Conservation (phyloP, 148 eudicot genomes). For the Chenopodium formosanum region DNA sequence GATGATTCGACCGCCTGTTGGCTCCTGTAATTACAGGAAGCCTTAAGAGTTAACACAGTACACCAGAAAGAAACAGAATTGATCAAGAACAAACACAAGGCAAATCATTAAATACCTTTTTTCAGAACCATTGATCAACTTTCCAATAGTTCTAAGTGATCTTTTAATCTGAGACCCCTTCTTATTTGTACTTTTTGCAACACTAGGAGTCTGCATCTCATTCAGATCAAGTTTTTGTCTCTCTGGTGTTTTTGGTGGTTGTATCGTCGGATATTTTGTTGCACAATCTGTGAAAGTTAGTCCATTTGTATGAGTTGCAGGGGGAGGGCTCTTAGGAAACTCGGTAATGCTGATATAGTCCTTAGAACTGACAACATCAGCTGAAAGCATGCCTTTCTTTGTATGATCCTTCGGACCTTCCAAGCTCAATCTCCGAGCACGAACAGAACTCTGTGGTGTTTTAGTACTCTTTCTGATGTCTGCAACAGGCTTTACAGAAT, state of each 20-base stretch:
- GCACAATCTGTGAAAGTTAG: slow-evolving; percentile 35
- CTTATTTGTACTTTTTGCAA: slow-evolving; percentile 38
- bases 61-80: not conserved
- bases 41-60: not conserved
- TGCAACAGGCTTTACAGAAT: slow-evolving; percentile 17
- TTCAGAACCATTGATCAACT: slow-evolving; percentile 79
- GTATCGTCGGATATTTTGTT: slow-evolving; percentile 25
- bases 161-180: slow-evolving; percentile 79
- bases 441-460: slow-evolving; percentile 39
- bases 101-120: slow-evolving; percentile 46
- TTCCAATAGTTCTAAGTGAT: slow-evolving; percentile 81
- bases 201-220: slow-evolving; percentile 33
- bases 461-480: slow-evolving; percentile 33
- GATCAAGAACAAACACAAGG: not conserved
- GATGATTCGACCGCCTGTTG: slow-evolving; percentile 49
- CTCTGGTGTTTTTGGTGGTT: slow-evolving; percentile 50
- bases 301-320: slow-evolving; percentile 11
- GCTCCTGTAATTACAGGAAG: slow-evolving; percentile 37
- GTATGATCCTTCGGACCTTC: slow-evolving; percentile 44
- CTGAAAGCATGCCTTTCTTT: slow-evolving; percentile 19
- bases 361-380: slow-evolving; percentile 12
- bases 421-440: slow-evolving; percentile 63
- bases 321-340: slow-evolving; percentile 18
- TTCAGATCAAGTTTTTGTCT: slow-evolving; percentile 23
- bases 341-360: slow-evolving; percentile 12